Evolutionary conservation across 805 yeast species (phyloP), one percentile per base, ranked within the genome.

Genomic region (Blastobotrys robertii): DNA sequence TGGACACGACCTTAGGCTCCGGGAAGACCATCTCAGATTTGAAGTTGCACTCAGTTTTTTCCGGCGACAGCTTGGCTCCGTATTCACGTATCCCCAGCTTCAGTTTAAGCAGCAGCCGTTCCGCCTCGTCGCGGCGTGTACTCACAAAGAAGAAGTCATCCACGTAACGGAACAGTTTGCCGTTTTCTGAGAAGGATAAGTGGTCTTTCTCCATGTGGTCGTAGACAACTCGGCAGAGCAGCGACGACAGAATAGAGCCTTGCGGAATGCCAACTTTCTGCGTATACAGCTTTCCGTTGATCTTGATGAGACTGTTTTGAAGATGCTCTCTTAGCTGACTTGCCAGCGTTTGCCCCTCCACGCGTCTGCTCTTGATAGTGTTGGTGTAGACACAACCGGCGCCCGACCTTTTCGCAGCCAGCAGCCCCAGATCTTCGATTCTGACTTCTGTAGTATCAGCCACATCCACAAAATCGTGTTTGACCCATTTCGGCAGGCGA

Each of bases 71-170:
- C 34, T 25, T 45, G 0, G 72, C 66, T 19, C 70, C 69, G 44
- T 67, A 77, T 2, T 67, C 67, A 0, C 59, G 52, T 39, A 74
- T 65, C 2, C 74, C 74, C 11, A 50, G 36, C 1, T 50, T 40
- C 33, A 71, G 63, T 6, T 58, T 15, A 1, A 44, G 45, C 37
- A 57, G 51, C 34, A 70, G 57, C 2, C 42, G 44, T 1, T 44
- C 34, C 0, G 77, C 68, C 8, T 57, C 52, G 0, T 45, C 41
- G 8, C 51, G 22, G 30, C 67, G 56, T 0, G 76, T 65, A 0
- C 92, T 72, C 0, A 88, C 60, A n/a, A 85, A 66, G 22, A 88
- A 56, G 53, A 88, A 88, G 57, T 88, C 97, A 61, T 88, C 97
- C 0, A 86, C 94, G 14, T 84, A 59, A 42, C 96, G 62, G 6